These are phyloP conservation scores for Sequoiadendron giganteum DNA, from an alignment of 75 land plant genomes.

Conservation along the genomic window DNA sequence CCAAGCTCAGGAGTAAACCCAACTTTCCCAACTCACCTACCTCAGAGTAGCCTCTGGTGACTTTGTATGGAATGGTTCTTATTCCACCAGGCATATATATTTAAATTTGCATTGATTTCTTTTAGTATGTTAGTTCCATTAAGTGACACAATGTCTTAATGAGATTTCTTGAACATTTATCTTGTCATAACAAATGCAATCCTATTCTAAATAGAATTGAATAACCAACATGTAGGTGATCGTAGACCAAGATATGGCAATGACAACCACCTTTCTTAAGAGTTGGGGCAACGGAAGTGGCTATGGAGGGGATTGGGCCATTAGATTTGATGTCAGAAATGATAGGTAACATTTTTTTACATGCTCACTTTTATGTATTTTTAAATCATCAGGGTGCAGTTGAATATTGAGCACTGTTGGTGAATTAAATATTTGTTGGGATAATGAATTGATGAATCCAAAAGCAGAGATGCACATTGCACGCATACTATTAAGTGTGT, in stretches of 20 bases:
- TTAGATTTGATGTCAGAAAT: conserved; percentile 56
- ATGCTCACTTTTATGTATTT: not conserved
- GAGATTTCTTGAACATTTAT: not conserved
- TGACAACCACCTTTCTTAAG: conserved; percentile 80
- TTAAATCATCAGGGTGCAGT: not conserved
- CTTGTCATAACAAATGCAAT: not conserved
- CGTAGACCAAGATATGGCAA: conserved; percentile 56
- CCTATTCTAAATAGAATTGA: not conserved
- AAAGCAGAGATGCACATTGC: not conserved
- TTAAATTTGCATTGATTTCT: not conserved
- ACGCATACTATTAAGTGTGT: not conserved
- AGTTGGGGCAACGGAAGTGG: conserved; percentile 63
- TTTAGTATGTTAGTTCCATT: conserved; percentile 2
- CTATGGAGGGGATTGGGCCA: conserved; percentile 99
- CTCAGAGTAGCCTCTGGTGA: not conserved
- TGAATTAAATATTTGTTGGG: not conserved
- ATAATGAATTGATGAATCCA: not conserved
- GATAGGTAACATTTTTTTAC: conserved; percentile 21
- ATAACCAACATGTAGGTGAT: conserved; percentile 28
- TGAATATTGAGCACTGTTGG: not conserved
- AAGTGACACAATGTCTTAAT: not conserved
- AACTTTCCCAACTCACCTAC: not conserved
- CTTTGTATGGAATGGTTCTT: not conserved
- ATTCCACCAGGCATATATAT: not conserved
- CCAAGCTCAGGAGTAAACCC: not conserved